These are phyloP conservation scores for Pharus latifolius DNA, from an alignment of 176 grass and related monocot species.

Conservation along the genomic window DNA sequence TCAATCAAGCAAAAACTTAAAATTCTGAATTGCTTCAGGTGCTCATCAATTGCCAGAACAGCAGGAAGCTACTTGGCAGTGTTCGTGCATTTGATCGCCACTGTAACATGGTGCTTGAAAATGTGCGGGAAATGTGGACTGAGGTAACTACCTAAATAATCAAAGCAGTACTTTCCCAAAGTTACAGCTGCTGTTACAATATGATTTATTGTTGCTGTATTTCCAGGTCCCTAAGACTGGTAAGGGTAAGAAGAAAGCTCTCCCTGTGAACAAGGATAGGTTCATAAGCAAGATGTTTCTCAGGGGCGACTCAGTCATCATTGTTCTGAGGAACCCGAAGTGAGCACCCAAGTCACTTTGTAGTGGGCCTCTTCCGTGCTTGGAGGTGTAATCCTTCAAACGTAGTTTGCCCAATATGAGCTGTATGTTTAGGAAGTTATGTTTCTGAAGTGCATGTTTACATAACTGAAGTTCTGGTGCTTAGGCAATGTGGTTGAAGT, in stretches of 20 bases:
- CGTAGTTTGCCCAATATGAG: too few relatives aligned
- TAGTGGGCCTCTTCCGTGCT: neutral
- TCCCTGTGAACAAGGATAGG: conserved; percentile 71
- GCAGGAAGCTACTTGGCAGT: conserved; percentile 59
- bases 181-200: neutral
- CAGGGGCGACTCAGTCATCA: conserved; percentile 65
- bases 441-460: neutral
- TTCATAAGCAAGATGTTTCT: conserved; percentile 91
- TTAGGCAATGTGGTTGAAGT: neutral
- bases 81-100: conserved; percentile 76
- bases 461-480: neutral
- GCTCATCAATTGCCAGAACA: conserved; percentile 74
- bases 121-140: conserved; percentile 74
- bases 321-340: conserved; percentile 67
- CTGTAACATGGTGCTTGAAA: conserved; percentile 86
- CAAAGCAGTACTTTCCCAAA: neutral
- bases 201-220: neutral
- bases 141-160: conserved; percentile 32
- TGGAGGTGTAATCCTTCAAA: too few relatives aligned
- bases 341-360: neutral
- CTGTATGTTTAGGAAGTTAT: neutral
- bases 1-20: neutral
- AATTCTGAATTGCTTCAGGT: conserved; percentile 25
- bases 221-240: conserved; percentile 60
- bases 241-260: conserved; percentile 74